A percentile compares a stretch with the other conserved stretches of the same genome.
These are phyloP conservation scores for Paramecium tetraurelia DNA, from an alignment of 73 alveolate species.

Conservation along the genomic window DNA sequence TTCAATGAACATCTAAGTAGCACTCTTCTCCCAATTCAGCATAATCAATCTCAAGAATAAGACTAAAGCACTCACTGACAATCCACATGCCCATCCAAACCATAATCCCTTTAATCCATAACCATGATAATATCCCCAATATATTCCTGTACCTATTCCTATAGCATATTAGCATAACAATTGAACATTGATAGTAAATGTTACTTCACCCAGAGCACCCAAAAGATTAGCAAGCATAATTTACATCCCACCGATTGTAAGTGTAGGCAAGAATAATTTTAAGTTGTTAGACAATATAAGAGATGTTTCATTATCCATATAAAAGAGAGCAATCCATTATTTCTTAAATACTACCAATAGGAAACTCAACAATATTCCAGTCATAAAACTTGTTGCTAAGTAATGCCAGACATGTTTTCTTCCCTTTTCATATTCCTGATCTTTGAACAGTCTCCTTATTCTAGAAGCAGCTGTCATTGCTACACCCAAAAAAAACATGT, in stretches of 20 bases:
- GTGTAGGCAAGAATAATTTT: not conserved
- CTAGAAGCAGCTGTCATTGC: not conserved
- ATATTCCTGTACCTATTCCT: constrained; percentile 24
- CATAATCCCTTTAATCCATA: constrained; percentile 22
- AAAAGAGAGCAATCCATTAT: constrained; percentile 13
- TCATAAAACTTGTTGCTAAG: not conserved
- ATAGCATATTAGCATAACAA: not conserved
- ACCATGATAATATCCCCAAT: not conserved
- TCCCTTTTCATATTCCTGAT: not conserved
- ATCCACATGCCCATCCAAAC: constrained; percentile 48
- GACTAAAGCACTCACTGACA: not conserved
- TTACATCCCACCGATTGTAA: not conserved
- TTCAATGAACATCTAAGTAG: not conserved
- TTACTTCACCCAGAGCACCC: not conserved
- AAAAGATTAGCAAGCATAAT: not conserved
- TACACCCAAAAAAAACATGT: constrained; percentile 25
- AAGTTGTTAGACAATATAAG: not conserved
- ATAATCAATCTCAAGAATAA: not conserved
- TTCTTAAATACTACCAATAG: not conserved
- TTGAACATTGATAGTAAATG: not conserved
- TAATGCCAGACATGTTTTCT: not conserved
- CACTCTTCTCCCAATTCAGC: not conserved
- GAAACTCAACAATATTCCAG: not conserved
- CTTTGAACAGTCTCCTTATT: not conserved
- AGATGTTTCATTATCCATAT: constrained; percentile 19